phyloP scores from a whole-genome alignment of 495 filamentous ascomycete species.

The Lophiostoma macrostomum region DNA sequence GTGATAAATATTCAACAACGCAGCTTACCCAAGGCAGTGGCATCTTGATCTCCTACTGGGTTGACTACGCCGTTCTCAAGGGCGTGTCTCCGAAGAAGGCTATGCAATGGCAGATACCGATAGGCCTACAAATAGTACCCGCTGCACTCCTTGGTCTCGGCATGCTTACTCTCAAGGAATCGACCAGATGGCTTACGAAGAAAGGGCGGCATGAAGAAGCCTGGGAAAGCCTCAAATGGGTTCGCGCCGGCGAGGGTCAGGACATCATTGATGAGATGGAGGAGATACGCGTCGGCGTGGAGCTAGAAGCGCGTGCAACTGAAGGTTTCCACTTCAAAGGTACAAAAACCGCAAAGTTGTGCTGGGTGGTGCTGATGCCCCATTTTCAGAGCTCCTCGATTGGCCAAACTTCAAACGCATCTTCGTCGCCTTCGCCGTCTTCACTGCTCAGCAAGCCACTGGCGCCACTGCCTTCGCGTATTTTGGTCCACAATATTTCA shows the following conservation, averaged over 20 bases:
- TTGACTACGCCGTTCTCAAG: slow-evolving; percentile 46
- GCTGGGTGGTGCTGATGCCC: too few relatives aligned
- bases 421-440: slow-evolving; percentile 27
- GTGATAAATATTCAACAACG: background rate
- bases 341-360: too few relatives aligned
- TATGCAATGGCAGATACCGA: slow-evolving; percentile 55
- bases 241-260: slow-evolving; percentile 49
- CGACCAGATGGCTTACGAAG: slow-evolving; percentile 60
- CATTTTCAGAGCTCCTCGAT: slow-evolving; percentile 26
- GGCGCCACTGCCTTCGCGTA: slow-evolving; percentile 35
- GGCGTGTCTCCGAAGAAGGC: slow-evolving; percentile 42
- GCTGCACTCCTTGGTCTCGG: slow-evolving; percentile 50
- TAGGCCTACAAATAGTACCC: slow-evolving; percentile 56
- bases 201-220: slow-evolving; percentile 55
- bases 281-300: slow-evolving; percentile 34
- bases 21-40: background rate
- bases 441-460: slow-evolving; percentile 35
- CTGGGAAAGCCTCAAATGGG: slow-evolving; percentile 58
- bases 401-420: slow-evolving; percentile 11
- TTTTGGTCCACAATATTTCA: slow-evolving; percentile 39
- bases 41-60: slow-evolving; percentile 19
- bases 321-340: slow-evolving; percentile 49
- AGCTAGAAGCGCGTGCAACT: slow-evolving; percentile 53
- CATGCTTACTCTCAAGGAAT: slow-evolving; percentile 54
- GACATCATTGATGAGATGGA: slow-evolving; percentile 47